Evolutionary conservation across 306 rosid species (phyloP).

Genomic region (Hippophae gyantsensis): DNA sequence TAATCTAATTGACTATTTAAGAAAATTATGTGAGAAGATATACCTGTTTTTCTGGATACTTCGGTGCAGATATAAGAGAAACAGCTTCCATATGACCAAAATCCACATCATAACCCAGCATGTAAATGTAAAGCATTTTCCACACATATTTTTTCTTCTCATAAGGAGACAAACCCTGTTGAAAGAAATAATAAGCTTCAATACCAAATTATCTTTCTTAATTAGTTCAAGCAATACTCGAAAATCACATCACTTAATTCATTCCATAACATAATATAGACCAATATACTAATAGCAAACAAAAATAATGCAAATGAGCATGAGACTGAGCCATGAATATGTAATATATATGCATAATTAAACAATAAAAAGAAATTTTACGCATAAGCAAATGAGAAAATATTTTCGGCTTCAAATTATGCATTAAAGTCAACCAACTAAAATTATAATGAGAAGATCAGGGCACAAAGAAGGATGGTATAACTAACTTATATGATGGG

Average conservation of each 20-base stretch:
- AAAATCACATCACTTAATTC: too few species aligned
- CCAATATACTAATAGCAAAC: not conserved
- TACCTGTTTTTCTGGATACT: conserved; percentile 99
- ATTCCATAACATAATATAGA: too few species aligned
- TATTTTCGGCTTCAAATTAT: not conserved
- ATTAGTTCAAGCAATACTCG: not conserved
- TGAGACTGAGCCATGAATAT: not conserved
- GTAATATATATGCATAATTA: not conserved
- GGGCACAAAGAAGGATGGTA: not conserved
- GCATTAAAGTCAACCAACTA: not conserved
- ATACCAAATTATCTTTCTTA: conserved; percentile 6
- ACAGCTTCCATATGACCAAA: conserved; percentile 99
- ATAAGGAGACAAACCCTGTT: conserved; percentile 80
- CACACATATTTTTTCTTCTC: conserved; percentile 99
- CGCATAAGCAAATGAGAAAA: not conserved
- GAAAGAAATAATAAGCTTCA: conserved; percentile 19
- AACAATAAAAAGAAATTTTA: not conserved
- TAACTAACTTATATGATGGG: not conserved
- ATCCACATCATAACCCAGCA: conserved; percentile 99
- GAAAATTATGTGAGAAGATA: not conserved
- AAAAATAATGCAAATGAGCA: not conserved
- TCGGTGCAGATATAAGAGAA: conserved; percentile 97
- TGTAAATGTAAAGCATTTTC: conserved; percentile 95
- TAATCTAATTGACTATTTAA: not conserved
- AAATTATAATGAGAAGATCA: not conserved